Conservation (phyloP, 176 grass and related monocot genomes). For the Oryza brachyantha region DNA sequence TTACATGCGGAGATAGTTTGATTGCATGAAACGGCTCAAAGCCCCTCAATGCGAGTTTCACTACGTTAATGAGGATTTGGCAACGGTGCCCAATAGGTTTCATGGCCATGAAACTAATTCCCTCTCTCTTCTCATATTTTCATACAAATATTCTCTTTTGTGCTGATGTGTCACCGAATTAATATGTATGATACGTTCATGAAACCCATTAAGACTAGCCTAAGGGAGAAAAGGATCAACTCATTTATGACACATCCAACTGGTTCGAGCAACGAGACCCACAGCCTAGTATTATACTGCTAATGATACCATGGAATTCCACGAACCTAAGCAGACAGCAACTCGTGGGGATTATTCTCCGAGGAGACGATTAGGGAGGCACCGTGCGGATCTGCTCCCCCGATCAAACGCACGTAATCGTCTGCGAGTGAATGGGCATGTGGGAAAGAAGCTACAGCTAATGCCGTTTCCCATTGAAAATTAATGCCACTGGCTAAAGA, state of each 20-base stretch:
- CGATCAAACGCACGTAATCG: slow-evolving; percentile 1
- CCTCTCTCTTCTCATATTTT: too few species aligned
- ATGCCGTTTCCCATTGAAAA: slow-evolving; percentile 9
- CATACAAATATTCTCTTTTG: too few species aligned
- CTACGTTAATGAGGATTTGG: too few species aligned
- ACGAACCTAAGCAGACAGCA: background rate
- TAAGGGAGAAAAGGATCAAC: background rate
- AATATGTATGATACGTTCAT: too few species aligned
- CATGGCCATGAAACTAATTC: too few species aligned
- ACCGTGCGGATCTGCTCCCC: slow-evolving; percentile 33
- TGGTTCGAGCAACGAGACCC: background rate
- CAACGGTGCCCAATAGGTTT: too few species aligned
- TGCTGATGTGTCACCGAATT: too few species aligned
- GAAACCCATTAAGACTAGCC: too few species aligned
- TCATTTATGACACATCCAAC: slow-evolving; percentile 14
- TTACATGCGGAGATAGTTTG: too few species aligned
- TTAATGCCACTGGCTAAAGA: background rate
- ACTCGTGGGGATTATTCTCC: slow-evolving; percentile 39
- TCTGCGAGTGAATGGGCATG: background rate
- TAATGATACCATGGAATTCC: background rate
- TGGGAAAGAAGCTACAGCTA: too few species aligned
- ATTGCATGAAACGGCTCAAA: too few species aligned
- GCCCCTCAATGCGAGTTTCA: too few species aligned
- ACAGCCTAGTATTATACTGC: background rate
- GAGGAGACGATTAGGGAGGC: slow-evolving; percentile 26